These are phyloP conservation scores for Carex littledalei DNA, from an alignment of 176 grass and related monocot genomes.

Conservation along the genomic window DNA sequence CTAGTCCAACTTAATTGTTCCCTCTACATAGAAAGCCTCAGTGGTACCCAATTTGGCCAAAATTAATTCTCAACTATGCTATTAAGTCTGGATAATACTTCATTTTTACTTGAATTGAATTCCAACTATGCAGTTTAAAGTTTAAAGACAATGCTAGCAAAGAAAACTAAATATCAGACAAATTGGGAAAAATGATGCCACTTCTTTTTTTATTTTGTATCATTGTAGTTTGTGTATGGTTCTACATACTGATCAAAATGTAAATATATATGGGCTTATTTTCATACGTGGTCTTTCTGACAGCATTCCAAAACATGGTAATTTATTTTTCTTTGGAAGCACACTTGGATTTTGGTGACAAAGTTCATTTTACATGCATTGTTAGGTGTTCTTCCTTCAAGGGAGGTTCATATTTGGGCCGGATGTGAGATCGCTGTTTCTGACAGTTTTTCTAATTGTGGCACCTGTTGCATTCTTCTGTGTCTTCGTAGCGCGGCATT, in stretches of 20 bases:
- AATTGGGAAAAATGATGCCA: neutral
- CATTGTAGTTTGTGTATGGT: neutral
- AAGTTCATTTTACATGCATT: conserved; percentile 22
- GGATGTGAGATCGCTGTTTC: conserved; percentile 89
- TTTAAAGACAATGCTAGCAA: no score
- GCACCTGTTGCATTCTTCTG: conserved; percentile 81
- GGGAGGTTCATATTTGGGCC: conserved; percentile 97
- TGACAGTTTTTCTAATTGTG: conserved; percentile 87
- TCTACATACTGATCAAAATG: neutral
- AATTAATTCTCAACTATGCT: neutral
- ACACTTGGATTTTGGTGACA: neutral
- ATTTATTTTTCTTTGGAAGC: neutral
- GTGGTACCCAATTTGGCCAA: neutral
- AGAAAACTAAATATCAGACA: neutral
- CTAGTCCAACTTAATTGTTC: neutral
- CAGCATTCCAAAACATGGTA: neutral
- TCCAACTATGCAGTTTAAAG: neutral
- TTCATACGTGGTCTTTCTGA: neutral
- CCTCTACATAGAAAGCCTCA: neutral
- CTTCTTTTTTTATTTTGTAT: neutral
- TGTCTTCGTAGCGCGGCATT: conserved; percentile 85
- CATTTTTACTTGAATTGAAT: neutral
- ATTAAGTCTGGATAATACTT: neutral
- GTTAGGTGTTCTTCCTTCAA: conserved; percentile 85
- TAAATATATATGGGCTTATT: neutral